phyloP scores from a whole-genome alignment of 768 basidiomycete species.

The Sporobolomyces phaffii region DNA sequence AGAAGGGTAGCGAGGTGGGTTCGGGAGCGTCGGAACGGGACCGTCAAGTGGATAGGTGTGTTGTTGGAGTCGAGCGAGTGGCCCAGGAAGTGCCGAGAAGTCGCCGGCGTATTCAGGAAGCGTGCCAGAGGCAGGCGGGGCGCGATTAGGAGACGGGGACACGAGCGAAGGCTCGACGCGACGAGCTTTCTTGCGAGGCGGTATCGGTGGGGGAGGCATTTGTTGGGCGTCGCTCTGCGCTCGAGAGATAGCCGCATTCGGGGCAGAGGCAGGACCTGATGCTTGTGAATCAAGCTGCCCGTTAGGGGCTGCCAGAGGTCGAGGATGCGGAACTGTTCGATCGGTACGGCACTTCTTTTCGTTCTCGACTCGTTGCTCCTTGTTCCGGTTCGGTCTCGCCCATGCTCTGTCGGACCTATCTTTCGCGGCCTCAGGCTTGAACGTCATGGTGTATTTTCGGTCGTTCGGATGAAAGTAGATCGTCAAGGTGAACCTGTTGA shows the following conservation, averaged over 20 bases:
- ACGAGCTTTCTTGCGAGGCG: conserved; percentile 23
- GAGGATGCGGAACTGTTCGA: neutral
- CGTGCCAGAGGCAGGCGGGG: neutral
- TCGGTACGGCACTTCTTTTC: neutral
- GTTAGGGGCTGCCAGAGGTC: neutral
- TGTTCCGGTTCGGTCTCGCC: neutral
- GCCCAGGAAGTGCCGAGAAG: too few species aligned
- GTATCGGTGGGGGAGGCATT: conserved; percentile 28
- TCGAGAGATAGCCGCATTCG: neutral
- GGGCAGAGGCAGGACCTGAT: neutral
- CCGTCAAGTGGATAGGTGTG: neutral
- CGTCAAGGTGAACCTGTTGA: neutral
- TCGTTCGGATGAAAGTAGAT: conserved; percentile 4
- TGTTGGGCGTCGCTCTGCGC: conserved; percentile 1
- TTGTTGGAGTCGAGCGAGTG: neutral
- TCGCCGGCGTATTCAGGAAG: too few species aligned
- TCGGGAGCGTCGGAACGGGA: neutral
- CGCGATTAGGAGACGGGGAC: neutral
- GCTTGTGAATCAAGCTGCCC: too few species aligned
- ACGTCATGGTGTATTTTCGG: conserved; percentile 1
- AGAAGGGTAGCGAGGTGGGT: too few species aligned
- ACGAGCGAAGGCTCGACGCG: conserved; percentile 30
- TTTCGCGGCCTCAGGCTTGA: neutral
- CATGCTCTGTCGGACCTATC: neutral
- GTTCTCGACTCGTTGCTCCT: neutral